Evolutionary conservation across 2,329 filamentous ascomycete species (phyloP), one percentile per base, ranked within the genome.

Genomic region (Tetracladium maxilliforme): DNA sequence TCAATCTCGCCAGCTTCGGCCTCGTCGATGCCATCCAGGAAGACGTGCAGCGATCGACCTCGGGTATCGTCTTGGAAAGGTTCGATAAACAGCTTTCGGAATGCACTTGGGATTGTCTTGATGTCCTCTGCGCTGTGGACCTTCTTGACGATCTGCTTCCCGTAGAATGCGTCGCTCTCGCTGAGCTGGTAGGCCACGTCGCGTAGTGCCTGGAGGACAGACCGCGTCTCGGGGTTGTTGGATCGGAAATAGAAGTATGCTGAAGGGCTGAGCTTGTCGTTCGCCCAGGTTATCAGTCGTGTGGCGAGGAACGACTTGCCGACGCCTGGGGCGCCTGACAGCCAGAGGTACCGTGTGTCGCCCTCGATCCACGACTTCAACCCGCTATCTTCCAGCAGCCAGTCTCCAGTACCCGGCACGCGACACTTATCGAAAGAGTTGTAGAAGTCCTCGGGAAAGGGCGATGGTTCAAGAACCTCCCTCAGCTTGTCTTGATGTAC

Each of bases 201-300:
- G 1, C 54, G 45, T 5, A 63, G 42, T 2, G 55, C 56, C 26
- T 58, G 54, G 7, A 54, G 44, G 6, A 60, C 45, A 5, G 54
- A 58, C 21, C 55, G 40, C 1, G 56, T 58, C 18, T 57, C 47
- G 2, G 56, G 54, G 26, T 57, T 54, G 30, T 57, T 56, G 25
- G 58, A 52, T 14, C 56, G 51, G 37, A 61, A 61, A 38, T 58
- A 63, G 27, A 60, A 60, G 37, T 59, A 63, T 1, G 44, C 58
- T n/a, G 51, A 35, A 8, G 47, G 49, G 1, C 40, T 41, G n/a
- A 44, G 40, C 14, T 46, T 42, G n/a, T 47, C 43, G 4, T 34
- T 38, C n/a, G 35, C 40, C 48, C 41, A 60, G 2, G 47, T 34
- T n/a, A 63, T 50, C 6, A 61, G 41, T n/a, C 45, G 48, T 1